Evolutionary conservation across 1,139 yeast genomes (phyloP), one percentile per base, ranked within the genome.

Genomic region (Kodamaea alishanica): DNA sequence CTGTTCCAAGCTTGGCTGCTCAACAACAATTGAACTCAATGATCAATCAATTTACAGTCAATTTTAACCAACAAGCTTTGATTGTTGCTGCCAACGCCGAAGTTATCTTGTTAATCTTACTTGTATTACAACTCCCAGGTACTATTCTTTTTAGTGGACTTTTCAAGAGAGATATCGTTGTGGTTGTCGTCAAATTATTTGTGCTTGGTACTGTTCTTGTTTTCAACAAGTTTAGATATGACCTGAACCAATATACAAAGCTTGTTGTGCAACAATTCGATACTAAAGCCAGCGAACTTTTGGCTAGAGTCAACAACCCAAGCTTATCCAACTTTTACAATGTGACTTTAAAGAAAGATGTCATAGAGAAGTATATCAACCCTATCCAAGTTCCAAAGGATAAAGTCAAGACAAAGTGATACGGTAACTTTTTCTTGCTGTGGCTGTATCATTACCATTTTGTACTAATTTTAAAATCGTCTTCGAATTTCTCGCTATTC

Each of bases 11-110:
- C 28, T 33, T 47, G 32, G 31, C 42, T 12, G 34, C 46, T 8
- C 53, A 50, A 32, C 50, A 49, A 28, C 42, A 41, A 24, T 12
- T 51, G 39, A 51, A 46, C 34, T 34, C 51, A 9, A 36, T 45
- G 20, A 69, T 75, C 38, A 54, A 58, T 28, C 51, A 54, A 22
- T 66, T 75, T 43, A 60, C 73, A n/a, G 49, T 62, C 26, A 54
- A 55, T 12, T 72, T 58, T 51, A 69, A 73, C 52, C 77, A 73
- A 41, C 67, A 60, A 38, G 78, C 79, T 1, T 56, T 73, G 36
- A 55, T 59, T 44, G 49, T 73, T 36, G 80, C 81, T 6, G 67
- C 81, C 6, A 67, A 65, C 43, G 58, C 73, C 28, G 81, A 76
- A 48, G 51, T 73, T 22, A 55, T 73, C 38, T 47, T 63, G 40